Evolutionary conservation across 2,329 filamentous ascomycete genomes (phyloP).

Genomic region (Chrysoporthe deuterocubensis): DNA sequence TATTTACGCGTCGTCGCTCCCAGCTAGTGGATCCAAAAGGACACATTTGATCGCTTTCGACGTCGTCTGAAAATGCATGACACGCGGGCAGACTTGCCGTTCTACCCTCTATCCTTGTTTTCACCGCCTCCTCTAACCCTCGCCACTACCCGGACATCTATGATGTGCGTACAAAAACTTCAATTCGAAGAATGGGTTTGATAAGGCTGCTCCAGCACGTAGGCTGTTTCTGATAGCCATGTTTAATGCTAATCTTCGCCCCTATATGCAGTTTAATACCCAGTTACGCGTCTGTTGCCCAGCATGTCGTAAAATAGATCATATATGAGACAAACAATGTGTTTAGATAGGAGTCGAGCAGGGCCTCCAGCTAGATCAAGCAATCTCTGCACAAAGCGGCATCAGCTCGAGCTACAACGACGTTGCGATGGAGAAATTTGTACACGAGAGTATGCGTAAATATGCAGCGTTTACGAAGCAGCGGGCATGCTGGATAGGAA

Average conservation of each 20-base stretch:
- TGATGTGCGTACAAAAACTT: no score
- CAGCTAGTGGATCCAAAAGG: not conserved
- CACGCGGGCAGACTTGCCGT: not conserved
- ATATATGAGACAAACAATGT: not conserved
- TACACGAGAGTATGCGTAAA: not conserved
- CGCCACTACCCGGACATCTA: not conserved
- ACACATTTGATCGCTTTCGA: not conserved
- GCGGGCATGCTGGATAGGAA: not conserved
- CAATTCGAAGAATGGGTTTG: no score
- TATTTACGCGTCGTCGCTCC: not conserved
- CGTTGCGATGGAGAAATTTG: not conserved
- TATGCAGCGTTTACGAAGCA: not conserved
- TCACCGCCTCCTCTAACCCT: not conserved
- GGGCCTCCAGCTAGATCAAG: not conserved
- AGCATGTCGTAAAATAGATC: not conserved
- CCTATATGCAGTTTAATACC: no score
- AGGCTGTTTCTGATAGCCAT: no score
- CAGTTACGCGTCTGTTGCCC: not conserved
- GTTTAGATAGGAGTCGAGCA: not conserved
- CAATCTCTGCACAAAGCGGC: not conserved
- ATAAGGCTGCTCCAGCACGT: no score
- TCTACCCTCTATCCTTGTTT: not conserved
- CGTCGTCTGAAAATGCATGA: not conserved
- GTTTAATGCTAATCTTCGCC: no score
- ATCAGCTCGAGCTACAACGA: not conserved